Conservation (phyloP, 2,329 filamentous ascomycete genomes). For the Cordyceps cateniannulata region DNA sequence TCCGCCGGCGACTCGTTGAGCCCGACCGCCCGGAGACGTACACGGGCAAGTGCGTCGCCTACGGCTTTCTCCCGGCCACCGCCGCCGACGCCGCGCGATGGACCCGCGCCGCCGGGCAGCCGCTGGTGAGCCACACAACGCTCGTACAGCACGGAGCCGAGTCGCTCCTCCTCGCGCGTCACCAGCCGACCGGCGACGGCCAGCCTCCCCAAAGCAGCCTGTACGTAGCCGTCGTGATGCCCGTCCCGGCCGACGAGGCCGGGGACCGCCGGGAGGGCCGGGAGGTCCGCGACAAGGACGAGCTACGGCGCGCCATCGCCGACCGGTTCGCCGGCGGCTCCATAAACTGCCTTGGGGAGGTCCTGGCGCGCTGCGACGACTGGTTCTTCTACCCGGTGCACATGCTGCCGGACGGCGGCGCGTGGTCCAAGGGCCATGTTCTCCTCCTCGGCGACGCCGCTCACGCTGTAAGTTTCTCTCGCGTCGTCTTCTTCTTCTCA, state of each 20-base stretch:
- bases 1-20: slow-evolving; percentile 25
- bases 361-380: slow-evolving; percentile 19
- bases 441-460: slow-evolving; percentile 52
- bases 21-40: slow-evolving; percentile 23
- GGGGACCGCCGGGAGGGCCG: slow-evolving; percentile 19
- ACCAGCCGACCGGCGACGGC: slow-evolving; percentile 14
- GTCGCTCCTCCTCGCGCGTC: slow-evolving; percentile 18
- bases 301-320: slow-evolving; percentile 16
- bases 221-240: slow-evolving; percentile 19
- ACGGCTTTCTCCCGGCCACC: slow-evolving; percentile 17
- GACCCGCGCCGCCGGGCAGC: slow-evolving; percentile 17
- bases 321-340: slow-evolving; percentile 14
- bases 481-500: not conserved
- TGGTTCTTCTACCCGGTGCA: slow-evolving; percentile 31
- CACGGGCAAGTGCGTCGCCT: slow-evolving; percentile 24
- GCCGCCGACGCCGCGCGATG: slow-evolving; percentile 5
- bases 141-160: slow-evolving; percentile 18
- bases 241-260: slow-evolving; percentile 6
- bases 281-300: slow-evolving; percentile 18
- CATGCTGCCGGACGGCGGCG: slow-evolving; percentile 25
- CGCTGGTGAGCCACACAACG: slow-evolving; percentile 19
- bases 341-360: slow-evolving; percentile 15
- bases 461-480: slow-evolving; percentile 33
- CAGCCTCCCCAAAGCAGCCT: not conserved
- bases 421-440: slow-evolving; percentile 30